Evolutionary conservation across 2,329 filamentous ascomycete species (phyloP), one percentile per base, ranked within the genome.

Genomic region (Colletotrichum paranaense): DNA sequence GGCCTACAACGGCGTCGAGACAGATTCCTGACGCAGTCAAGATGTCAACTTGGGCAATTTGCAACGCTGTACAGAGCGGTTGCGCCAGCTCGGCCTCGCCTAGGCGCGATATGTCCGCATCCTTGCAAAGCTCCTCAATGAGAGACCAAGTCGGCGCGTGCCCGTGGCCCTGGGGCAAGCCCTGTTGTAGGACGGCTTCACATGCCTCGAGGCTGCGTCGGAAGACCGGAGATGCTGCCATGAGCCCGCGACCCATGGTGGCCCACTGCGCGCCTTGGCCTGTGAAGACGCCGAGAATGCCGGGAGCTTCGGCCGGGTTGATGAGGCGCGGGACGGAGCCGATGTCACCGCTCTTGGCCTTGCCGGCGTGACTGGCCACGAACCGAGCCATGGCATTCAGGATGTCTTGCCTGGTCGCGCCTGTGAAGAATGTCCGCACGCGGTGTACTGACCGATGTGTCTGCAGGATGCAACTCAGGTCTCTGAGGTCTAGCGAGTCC

Each of bases 1-100:
- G 87, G 3, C 87, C 86, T 2, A 87, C 81, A 0, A 86, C 83
- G 1, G 80, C 80, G 2, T 73, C 46, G 6, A 84, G 80, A 0
- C 67, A 57, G 28, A 87, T 68, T 2, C 81, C 81, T 5, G 35
- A 38, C 6, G 35, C 35, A 16, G 35, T 38, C 6, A 38, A 5
- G 14, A 38, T 38, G 6, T 81, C 81, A 0, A 77, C 68, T 0
- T 67, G 46, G 5, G 35, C 35, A 2, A 38, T 38, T 16, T 38
- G 35, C 14, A 38, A 6, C 2, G 26, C 28, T 11, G 56, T 32
- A 16, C 56, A 32, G 1, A 81, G 72, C 2, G 79, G 64, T 2
- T 81, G 76, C 6, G 81, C 76, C 1, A 82, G 67, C 14, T 76
- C 79, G 35, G 42, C 53, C 60, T 77, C 69, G 74, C 72, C 22